Conservation (phyloP, 176 grass and related monocot species). For the Oryza glaberrima region DNA sequence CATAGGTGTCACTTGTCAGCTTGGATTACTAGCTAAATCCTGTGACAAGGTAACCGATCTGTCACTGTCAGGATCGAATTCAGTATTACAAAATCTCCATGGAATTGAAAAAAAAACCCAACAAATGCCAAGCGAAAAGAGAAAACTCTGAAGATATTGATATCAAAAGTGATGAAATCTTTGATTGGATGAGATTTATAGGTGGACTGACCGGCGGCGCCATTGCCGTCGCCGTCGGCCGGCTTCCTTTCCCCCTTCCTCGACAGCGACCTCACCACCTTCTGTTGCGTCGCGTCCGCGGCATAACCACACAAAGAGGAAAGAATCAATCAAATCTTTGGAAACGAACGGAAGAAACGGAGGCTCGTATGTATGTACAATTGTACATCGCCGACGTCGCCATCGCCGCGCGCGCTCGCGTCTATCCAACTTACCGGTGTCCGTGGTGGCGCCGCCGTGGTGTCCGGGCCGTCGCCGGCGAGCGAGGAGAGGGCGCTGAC, state of each 20-base stretch:
- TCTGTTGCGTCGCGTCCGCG: conserved; percentile 46
- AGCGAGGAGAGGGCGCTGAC: conserved; percentile 56
- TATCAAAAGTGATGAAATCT: neutral
- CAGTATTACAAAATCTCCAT: neutral
- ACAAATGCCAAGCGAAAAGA: neutral
- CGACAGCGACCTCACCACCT: conserved; percentile 63
- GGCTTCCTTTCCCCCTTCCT: conserved; percentile 71
- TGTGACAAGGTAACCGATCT: conserved; percentile 1
- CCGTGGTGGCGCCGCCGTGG: conserved; percentile 23
- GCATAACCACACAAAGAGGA: neutral
- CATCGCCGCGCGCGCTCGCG: neutral
- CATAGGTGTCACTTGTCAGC: neutral
- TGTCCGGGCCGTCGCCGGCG: conserved; percentile 37
- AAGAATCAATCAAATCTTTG: conserved; percentile 42
- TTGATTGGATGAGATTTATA: neutral
- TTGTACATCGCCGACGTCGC: too few species aligned
- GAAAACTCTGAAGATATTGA: neutral
- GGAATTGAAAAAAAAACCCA: neutral
- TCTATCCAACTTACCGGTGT: conserved; percentile 37
- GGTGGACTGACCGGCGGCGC: conserved; percentile 47
- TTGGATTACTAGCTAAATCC: neutral
- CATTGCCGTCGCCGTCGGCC: conserved; percentile 59
- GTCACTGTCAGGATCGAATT: neutral
- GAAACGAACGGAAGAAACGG: neutral
- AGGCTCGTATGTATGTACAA: neutral